phyloP scores from a whole-genome alignment of 169 alveolate genomes.

The Cytauxzoon felis region DNA sequence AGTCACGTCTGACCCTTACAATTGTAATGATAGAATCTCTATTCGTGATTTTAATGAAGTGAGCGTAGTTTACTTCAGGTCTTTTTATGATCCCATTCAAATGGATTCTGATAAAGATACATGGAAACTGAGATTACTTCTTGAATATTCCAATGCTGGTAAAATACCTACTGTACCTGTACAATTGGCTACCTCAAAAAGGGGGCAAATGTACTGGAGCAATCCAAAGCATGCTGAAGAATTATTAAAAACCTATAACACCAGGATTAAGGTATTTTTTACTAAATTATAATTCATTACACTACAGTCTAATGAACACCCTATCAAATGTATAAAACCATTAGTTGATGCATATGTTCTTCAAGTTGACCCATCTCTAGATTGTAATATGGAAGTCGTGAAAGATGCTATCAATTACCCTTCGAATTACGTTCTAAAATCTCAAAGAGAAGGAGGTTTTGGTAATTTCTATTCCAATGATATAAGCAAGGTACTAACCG shows the following conservation, averaged over 20 bases:
- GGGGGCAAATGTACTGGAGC: conserved; percentile 44
- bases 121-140: conserved; percentile 22
- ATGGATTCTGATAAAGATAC: conserved; percentile 32
- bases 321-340: no score
- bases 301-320: no score
- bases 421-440: conserved; percentile 23
- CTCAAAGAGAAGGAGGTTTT: conserved; percentile 52
- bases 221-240: conserved; percentile 7
- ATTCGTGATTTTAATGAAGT: conserved; percentile 16
- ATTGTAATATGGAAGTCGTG: conserved; percentile 6
- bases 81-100: conserved; percentile 14
- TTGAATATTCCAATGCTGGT: conserved; percentile 48
- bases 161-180: conserved; percentile 48
- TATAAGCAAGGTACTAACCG: conserved; percentile 8
- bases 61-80: conserved; percentile 44
- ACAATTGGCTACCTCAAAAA: conserved; percentile 52
- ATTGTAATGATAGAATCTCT: not conserved
- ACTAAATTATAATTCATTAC: no score
- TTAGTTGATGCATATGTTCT: conserved; percentile 18
- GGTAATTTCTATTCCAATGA: conserved; percentile 15
- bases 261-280: conserved; percentile 15
- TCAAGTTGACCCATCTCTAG: conserved; percentile 61
- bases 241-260: conserved; percentile 7
- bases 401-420: conserved; percentile 51
- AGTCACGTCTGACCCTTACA: not conserved